Evolutionary conservation across 2,329 filamentous ascomycete species (phyloP).

Genomic region (Teratosphaeria destructans): DNA sequence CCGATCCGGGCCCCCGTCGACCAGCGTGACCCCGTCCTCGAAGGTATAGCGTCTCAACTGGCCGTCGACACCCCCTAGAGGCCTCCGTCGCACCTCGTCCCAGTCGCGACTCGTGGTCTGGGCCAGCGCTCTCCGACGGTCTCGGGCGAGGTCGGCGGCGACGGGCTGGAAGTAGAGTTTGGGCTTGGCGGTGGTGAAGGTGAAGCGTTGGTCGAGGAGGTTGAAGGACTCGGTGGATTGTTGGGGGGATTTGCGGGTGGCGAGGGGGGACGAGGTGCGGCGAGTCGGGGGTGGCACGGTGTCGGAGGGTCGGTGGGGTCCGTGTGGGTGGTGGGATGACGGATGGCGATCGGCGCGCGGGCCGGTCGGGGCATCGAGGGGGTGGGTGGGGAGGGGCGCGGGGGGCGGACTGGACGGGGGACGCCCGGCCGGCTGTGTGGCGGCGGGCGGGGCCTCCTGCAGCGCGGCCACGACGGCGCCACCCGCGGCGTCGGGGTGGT

Average conservation of each 20-base stretch:
- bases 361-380: slow-evolving; percentile 16
- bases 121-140: slow-evolving; percentile 53
- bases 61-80: slow-evolving; percentile 14
- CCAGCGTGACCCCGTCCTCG: slow-evolving; percentile 33
- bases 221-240: slow-evolving; percentile 7
- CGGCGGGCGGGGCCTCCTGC: background rate
- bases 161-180: slow-evolving; percentile 59
- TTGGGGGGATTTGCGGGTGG: slow-evolving; percentile 3
- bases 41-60: slow-evolving; percentile 34
- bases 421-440: background rate
- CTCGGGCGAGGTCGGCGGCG: slow-evolving; percentile 50
- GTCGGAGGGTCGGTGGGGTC: background rate
- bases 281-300: background rate
- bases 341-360: slow-evolving; percentile 7
- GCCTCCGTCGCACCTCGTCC: slow-evolving; percentile 13
- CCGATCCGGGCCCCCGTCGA: slow-evolving; percentile 31
- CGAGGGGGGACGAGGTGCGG: background rate
- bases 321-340: background rate
- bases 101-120: slow-evolving; percentile 33
- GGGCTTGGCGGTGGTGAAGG: slow-evolving; percentile 50
- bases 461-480: slow-evolving; percentile 34
- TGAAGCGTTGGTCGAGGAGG: slow-evolving; percentile 49
- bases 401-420: slow-evolving; percentile 5
- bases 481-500: slow-evolving; percentile 37
- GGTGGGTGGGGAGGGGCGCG: slow-evolving; percentile 2